Percentiles rank a stretch among this genome's conserved stretches.
phyloP scores from a whole-genome alignment of 257 asterid species.

The Solanum medicagineum region DNA sequence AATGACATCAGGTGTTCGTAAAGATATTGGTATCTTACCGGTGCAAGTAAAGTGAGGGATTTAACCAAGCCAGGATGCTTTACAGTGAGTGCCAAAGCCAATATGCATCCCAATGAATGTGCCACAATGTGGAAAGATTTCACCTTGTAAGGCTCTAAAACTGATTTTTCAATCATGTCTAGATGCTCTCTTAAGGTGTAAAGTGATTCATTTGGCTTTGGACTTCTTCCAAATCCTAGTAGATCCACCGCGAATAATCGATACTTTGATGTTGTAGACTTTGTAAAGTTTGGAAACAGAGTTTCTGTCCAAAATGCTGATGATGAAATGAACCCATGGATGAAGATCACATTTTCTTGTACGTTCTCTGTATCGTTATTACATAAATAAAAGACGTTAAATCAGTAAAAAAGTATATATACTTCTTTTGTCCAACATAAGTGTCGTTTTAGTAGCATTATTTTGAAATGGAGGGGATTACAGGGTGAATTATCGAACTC shows the following conservation, averaged over 20 bases:
- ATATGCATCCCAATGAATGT: slow-evolving; percentile 85
- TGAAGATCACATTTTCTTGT: slow-evolving; percentile 73
- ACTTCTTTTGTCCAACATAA: not conserved
- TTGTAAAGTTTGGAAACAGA: slow-evolving; percentile 64
- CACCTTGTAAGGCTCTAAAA: slow-evolving; percentile 52
- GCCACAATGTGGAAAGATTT: slow-evolving; percentile 91
- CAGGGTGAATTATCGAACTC: too few species aligned
- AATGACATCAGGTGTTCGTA: not conserved
- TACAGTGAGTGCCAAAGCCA: slow-evolving; percentile 84
- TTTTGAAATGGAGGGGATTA: too few species aligned
- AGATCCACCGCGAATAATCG: slow-evolving; percentile 80
- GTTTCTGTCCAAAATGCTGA: slow-evolving; percentile 95
- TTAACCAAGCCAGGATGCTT: slow-evolving; percentile 48
- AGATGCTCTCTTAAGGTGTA: slow-evolving; percentile 81
- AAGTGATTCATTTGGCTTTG: slow-evolving; percentile 71
- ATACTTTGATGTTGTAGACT: slow-evolving; percentile 48
- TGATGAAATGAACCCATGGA: slow-evolving; percentile 87
- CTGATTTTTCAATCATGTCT: slow-evolving; percentile 84
- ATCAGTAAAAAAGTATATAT: not conserved
- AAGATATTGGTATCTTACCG: slow-evolving; percentile 24
- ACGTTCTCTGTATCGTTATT: slow-evolving; percentile 23
- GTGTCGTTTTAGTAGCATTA: not conserved
- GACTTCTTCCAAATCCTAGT: slow-evolving; percentile 88
- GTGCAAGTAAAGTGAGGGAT: slow-evolving; percentile 79
- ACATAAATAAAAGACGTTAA: not conserved